Conservation (phyloP, 352 stramenopile genomes). For the Phytophthora aleatoria region DNA sequence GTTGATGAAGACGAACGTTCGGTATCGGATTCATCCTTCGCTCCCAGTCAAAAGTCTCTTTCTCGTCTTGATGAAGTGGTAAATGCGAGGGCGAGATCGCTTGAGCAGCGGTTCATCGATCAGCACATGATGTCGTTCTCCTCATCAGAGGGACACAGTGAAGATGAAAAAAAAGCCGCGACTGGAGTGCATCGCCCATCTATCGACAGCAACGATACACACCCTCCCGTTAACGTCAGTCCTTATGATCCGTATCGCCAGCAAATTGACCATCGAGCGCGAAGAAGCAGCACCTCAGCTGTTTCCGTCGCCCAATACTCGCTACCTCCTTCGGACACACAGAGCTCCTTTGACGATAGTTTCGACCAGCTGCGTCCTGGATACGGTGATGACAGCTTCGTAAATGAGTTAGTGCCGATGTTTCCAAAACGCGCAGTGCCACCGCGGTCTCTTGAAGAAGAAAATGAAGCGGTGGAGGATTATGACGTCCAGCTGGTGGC, state of each 20-base stretch:
- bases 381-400: conserved; percentile 45
- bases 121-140: conserved; percentile 35
- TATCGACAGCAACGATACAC: conserved; percentile 1
- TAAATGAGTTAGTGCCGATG: conserved; percentile 69
- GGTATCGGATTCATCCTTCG: conserved; percentile 23
- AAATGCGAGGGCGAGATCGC: conserved; percentile 14
- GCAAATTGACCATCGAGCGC: conserved; percentile 33
- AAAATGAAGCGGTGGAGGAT: conserved; percentile 28
- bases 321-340: conserved; percentile 58
- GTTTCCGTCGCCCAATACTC: conserved; percentile 57
- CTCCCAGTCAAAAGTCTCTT: conserved; percentile 28
- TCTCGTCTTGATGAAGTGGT: conserved; percentile 25
- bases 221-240: conserved; percentile 11
- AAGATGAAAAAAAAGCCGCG: conserved; percentile 11
- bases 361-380: conserved; percentile 28
- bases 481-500: conserved; percentile 44
- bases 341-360: conserved; percentile 65
- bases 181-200: conserved; percentile 4
- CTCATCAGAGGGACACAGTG: conserved; percentile 21
- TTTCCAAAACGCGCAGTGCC: conserved; percentile 38
- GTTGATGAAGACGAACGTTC: conserved; percentile 15
- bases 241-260: conserved; percentile 25
- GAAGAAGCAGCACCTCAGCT: conserved; percentile 34
- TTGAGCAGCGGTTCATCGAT: conserved; percentile 30
- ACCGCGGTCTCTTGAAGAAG: conserved; percentile 18